Percentiles rank a stretch among this genome's conserved stretches.
phyloP scores from a whole-genome alignment of 2,329 filamentous ascomycete genomes.

The Xylogone sp. region DNA sequence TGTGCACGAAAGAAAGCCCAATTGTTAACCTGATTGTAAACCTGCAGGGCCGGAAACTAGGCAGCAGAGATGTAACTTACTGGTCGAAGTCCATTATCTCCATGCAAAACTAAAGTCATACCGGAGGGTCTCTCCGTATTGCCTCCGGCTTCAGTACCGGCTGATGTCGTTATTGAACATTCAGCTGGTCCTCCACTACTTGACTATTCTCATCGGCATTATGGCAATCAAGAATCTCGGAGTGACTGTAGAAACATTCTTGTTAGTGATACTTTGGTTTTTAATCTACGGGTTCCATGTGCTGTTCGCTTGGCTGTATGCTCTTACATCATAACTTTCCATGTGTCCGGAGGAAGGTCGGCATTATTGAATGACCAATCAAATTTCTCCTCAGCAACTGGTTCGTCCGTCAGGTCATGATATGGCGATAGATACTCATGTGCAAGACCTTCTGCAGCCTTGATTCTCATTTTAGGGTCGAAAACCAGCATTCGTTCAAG shows the following conservation, averaged over 20 bases:
- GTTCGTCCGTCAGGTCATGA: constrained; percentile 96
- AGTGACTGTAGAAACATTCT: constrained; percentile 75
- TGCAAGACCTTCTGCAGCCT: constrained; percentile 77
- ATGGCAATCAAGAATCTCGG: constrained; percentile 97
- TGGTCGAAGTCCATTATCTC: not conserved
- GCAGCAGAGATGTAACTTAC: not conserved
- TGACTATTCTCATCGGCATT: constrained; percentile 63
- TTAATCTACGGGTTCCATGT: too few species aligned
- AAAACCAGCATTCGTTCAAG: constrained; percentile 98
- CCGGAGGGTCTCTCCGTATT: not conserved
- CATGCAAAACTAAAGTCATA: not conserved
- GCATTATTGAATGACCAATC: constrained; percentile 99
- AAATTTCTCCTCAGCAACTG: constrained; percentile 93
- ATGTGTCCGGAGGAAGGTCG: constrained; percentile 95
- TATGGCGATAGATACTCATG: constrained; percentile 96
- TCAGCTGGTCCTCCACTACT: constrained; percentile 13
- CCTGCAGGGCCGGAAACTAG: not conserved
- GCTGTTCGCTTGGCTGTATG: too few species aligned
- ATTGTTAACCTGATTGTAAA: too few species aligned
- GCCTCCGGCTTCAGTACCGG: not conserved
- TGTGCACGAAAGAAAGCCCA: not conserved
- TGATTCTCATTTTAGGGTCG: constrained; percentile 93
- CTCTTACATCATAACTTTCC: constrained; percentile 99
- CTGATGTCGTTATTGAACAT: constrained; percentile 9
- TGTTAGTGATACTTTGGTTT: too few species aligned